phyloP scores from a whole-genome alignment of 2,329 filamentous ascomycete species.

The Exophiala bonariae region DNA sequence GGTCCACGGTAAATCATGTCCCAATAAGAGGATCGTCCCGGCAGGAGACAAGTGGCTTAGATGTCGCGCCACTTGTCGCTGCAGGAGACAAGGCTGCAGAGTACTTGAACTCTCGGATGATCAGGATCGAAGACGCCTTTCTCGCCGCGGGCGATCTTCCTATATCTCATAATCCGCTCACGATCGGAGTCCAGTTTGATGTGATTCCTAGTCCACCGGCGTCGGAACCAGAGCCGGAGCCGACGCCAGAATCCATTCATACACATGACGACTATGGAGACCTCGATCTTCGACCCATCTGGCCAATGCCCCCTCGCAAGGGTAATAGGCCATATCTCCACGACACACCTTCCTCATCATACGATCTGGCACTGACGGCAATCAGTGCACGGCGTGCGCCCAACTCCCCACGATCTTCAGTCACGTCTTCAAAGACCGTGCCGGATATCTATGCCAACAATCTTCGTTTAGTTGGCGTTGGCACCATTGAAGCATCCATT shows the following conservation, averaged over 20 bases:
- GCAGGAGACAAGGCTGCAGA: too few species aligned
- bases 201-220: slow-evolving; percentile 4
- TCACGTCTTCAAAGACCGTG: slow-evolving; percentile 27
- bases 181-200: slow-evolving; percentile 4
- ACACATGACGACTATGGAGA: slow-evolving; percentile 18
- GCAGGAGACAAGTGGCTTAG: too few species aligned
- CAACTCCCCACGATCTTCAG: too few species aligned
- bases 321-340: too few species aligned
- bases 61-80: too few species aligned
- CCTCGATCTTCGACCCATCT: slow-evolving; percentile 16
- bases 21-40: too few species aligned
- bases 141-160: slow-evolving; percentile 21
- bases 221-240: not conserved
- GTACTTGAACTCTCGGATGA: slow-evolving; percentile 1
- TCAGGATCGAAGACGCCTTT: slow-evolving; percentile 20
- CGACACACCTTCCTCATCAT: too few species aligned
- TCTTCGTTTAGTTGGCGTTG: slow-evolving; percentile 14
- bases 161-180: not conserved
- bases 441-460: slow-evolving; percentile 20
- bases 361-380: too few species aligned
- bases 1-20: too few species aligned
- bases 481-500: slow-evolving; percentile 19
- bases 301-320: slow-evolving; percentile 4
- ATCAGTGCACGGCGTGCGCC: too few species aligned
- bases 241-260: not conserved